Evolutionary conservation across 2,329 filamentous ascomycete species (phyloP), one percentile per base, ranked within the genome.

Genomic region (Epichloe brachyelytri): DNA sequence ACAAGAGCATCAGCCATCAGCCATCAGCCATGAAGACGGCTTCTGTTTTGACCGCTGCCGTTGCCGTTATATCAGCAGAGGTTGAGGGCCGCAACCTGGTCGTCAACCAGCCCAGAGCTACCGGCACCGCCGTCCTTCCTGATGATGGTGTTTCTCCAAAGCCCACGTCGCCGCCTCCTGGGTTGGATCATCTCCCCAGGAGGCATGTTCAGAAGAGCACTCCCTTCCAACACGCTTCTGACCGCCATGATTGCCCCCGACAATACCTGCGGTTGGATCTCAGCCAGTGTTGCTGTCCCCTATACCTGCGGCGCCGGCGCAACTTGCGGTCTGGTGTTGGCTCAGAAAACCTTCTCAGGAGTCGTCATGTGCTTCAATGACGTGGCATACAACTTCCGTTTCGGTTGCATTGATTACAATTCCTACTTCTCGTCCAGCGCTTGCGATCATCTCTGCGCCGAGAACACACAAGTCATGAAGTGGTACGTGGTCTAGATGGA

Each of bases 231-330:
- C 17, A 30, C 40, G 40, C 50, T 36, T 62, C 34, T 65, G 57
- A 57, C 64, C 62, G 51, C 60, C 62, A 46, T 50, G 53, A 58
- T 72, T 50, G 74, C 68, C 11, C 70, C 71, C 1, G 73, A 76
- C 57, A 73, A 74, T 53, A 75, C 71, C 0, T 78, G 75, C 53
- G 75, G 75, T 55, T 78, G 67, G 57, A 60, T 77, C 39, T 65
- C 64, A 33, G 74, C 68, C 34, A 63, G 62, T 30, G 50, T 64
- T 12, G 71, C 63, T 19, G 67, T 65, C 2, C 63, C 63, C 4
- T 73, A 68, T 55, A 69, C 63, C 12, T 77, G 74, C 54, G 58
- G 57, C 14, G 54, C 46, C 17, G 55, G 54, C 22, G 59, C 57
- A 36, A 65, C 60, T 17, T 77, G 74, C 48, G 68, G 69, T 37